Evolutionary conservation across 1,284 basidiomycete genomes (phyloP), one percentile per base, ranked within the genome.

Genomic region (Anthracocystis walkeri): DNA sequence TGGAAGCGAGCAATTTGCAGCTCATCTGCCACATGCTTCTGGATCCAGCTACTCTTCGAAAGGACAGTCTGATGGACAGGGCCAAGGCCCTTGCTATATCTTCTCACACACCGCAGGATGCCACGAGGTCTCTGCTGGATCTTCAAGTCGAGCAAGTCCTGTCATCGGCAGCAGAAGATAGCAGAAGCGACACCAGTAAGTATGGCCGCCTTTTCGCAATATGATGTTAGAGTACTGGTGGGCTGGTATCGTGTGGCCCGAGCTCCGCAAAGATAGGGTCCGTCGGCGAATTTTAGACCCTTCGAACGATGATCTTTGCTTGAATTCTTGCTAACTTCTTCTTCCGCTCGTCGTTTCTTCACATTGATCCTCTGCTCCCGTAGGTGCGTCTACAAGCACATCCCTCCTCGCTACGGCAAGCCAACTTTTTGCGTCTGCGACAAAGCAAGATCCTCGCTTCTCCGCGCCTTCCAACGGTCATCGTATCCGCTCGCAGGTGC

Each of bases 1-100:
- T 62, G 11, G 57, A 63, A 35, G 60, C 61, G 0, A 51, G 42
- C 48, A 69, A 64, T 21, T 35, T 69, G 57, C 66, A 42, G 46
- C 57, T 64, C 40, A 60, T 69, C 52, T 69, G 66, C 27, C 45
- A 38, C 16, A 55, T 48, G 21, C 46, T 64, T 4, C 52, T 59
- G 20, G 23, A 49, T n/a, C 53, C 40, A 14, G n/a, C 20, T 10
- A 18, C 35, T 8, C 4, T 23, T 8, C 21, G 20, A 18, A 33
- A 56, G 8, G 16, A 6, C 12, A 20, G 6, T 10, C 14, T 48
- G 29, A 20, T 51, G 11, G 35, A 4, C 23, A 64, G 44, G 49
- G n/a, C 64, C 11, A 21, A 40, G 7, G 27, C 48, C 14, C n/a
- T 69, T 2, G 53, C 49, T 1, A 18, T 33, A 21, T 25, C 61